Evolutionary conservation across 1,284 basidiomycete genomes (phyloP), one percentile per base, ranked within the genome.

Genomic region (Cystobasidium sp.): DNA sequence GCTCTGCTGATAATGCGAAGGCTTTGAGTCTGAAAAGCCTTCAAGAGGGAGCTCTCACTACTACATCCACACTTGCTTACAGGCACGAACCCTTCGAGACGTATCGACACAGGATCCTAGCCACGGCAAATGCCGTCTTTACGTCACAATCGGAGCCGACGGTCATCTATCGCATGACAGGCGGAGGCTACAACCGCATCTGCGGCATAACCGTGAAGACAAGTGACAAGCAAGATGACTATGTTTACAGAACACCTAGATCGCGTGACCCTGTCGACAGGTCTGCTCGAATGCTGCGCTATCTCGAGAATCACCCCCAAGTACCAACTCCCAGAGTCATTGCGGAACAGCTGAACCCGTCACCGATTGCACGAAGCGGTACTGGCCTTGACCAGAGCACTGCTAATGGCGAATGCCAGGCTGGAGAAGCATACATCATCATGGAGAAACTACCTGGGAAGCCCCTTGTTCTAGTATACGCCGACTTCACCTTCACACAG

Each of bases 51-150:
- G 31, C 31, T 31, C 31, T 31, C 31, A 31, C 31, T 31, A 31
- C 31, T 31, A 31, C 31, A 31, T 31, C 31, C 31, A 31, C 31
- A 31, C 2, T 31, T 31, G 31, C 31, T 31, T 31, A 31, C 31
- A 5, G 31, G 51, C 51, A 53, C n/a, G 51, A 53, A 53, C 51
- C 51, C 24, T 53, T 53, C 51, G n/a, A 20, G n/a, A 18, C 51
- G 51, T 53, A 53, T 53, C 51, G 51, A 53, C n/a, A 20, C n/a
- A 20, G 51, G n/a, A 22, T 53, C n/a, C 9, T 14, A 9, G 51
- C 51, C n/a, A 22, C n/a, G 1, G 12, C 24, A 1, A 14, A 53
- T 18, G 9, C 12, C 10, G 24, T 53, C n/a, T 53, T 53, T 20
- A 31, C 31, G 31, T 22, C 51, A 20, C n/a, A 53, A 9, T 20